Evolutionary conservation across 176 grass and related monocot genomes (phyloP).

Genomic region (Puccinellia tenuiflora): DNA sequence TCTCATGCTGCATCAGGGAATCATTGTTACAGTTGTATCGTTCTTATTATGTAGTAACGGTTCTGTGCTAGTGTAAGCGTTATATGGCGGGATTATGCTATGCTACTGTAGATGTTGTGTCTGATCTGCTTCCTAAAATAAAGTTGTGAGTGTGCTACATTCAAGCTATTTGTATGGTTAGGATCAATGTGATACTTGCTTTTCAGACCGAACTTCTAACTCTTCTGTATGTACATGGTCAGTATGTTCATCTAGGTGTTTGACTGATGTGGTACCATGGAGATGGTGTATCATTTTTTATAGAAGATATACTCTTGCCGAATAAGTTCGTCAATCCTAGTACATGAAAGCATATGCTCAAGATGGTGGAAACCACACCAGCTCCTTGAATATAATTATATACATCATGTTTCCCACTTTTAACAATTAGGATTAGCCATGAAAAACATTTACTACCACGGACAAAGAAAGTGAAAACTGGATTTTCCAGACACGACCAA

Average conservation of each 20-base stretch:
- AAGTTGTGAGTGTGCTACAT: not conserved
- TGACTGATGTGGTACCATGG: no score
- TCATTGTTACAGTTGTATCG: not conserved
- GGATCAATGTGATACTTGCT: not conserved
- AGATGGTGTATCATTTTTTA: no score
- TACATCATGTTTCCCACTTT: no score
- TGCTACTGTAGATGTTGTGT: not conserved
- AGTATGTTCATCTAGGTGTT: not conserved
- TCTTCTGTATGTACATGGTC: not conserved
- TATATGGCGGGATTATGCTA: not conserved
- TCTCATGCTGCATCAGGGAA: conserved; percentile 3
- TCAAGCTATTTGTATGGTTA: not conserved
- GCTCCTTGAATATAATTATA: no score
- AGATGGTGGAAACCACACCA: no score
- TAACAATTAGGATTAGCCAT: not conserved
- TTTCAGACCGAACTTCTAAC: not conserved
- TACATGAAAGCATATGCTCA: no score
- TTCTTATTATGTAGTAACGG: not conserved
- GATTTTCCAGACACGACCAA: not conserved
- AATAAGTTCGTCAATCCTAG: no score
- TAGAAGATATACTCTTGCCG: no score
- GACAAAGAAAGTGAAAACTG: not conserved
- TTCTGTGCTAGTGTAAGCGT: not conserved
- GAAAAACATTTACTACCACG: not conserved
- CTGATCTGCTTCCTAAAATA: not conserved